Base-by-base conservation (phyloP, 1,284 basidiomycete species). In the Cryptococcus depauperatus region DNA sequence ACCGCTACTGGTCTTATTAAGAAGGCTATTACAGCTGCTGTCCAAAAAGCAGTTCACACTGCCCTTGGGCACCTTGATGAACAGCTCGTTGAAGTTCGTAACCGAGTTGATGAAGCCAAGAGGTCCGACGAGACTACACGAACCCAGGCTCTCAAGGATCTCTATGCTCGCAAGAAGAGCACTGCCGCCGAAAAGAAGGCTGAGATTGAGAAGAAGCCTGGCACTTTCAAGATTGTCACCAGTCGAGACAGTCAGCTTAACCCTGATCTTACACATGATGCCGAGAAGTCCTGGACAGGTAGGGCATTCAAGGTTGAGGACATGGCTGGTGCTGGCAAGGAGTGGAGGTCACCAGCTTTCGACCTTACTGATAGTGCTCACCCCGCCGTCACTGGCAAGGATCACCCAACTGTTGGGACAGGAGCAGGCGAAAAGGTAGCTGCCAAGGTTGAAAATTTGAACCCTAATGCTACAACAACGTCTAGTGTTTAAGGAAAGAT, bases 11-110 rank as follows among this genome's bases (percentile, higher is more conserved):
- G 78, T 4, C 73, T 95, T 40, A 83, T 98, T 62, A 96, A 96
- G 80, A 83, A 80, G 67, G 87, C 92, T 66, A 82, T 98, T 56
- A 76, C 84, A 71, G 86, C 83, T 68, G 92, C 85, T 1, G 77
- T 95, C 43, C 74, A 78, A 52, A 82, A 80, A 49, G 83, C 82
- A 7, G 81, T 96, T 51, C 77, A 75, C 44, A 85, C 83, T 10
- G 87, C 79, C 2, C 75, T 97, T 51, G 88, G 90, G 69, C 86
- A 89, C 61, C 47, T 62, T 45, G 62, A 70, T 64, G 83, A 83
- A 21, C 86, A 93, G 73, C 79, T 97, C 21, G 82, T 71, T 37
- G 71, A 74, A 57, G 69, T 77, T 48, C 63, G 69, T 48, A 64
- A 66, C 62, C 54, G 53, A 38, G 81, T 89, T 78, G 78, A 80